Conservation (phyloP, 2,329 filamentous ascomycete genomes). For the Botryotinia narcissicola region DNA sequence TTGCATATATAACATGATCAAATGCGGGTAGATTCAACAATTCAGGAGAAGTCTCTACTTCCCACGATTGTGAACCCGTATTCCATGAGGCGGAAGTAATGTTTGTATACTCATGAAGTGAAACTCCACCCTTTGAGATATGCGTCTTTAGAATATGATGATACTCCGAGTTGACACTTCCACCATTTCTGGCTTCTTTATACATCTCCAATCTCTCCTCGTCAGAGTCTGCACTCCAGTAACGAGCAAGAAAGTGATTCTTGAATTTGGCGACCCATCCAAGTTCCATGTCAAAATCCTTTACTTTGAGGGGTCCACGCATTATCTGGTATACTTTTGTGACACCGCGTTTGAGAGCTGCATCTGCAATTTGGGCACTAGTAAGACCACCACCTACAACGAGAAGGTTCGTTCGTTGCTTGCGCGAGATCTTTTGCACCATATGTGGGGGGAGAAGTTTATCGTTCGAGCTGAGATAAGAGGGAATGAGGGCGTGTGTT, state of each 20-base stretch:
- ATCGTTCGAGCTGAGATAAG: background rate
- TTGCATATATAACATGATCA: constrained; percentile 50
- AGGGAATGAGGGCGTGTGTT: constrained; percentile 25
- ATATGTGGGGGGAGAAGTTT: constrained; percentile 41
- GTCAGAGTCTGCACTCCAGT: constrained; percentile 73
- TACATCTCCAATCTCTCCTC: constrained; percentile 66
- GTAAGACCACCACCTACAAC: constrained; percentile 75
- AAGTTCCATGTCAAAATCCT: constrained; percentile 75
- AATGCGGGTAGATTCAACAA: constrained; percentile 47
- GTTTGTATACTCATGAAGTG: constrained; percentile 26
- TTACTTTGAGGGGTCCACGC: constrained; percentile 57
- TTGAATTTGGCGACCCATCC: constrained; percentile 81
- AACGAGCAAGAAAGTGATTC: constrained; percentile 72
- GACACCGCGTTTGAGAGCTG: constrained; percentile 62
- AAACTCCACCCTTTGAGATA: constrained; percentile 22
- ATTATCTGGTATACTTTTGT: constrained; percentile 69
- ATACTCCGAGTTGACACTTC: constrained; percentile 64
- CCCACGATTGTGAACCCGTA: constrained; percentile 46
- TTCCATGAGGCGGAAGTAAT: constrained; percentile 54
- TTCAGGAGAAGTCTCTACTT: constrained; percentile 48
- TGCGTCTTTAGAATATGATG: constrained; percentile 25
- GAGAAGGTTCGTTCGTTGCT: constrained; percentile 58
- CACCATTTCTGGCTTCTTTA: constrained; percentile 65
- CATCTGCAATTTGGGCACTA: constrained; percentile 69
- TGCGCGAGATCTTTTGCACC: constrained; percentile 49